Evolutionary conservation across 2,329 filamentous ascomycete species (phyloP), one percentile per base, ranked within the genome.

Genomic region (Mycosphaerella arachidis): DNA sequence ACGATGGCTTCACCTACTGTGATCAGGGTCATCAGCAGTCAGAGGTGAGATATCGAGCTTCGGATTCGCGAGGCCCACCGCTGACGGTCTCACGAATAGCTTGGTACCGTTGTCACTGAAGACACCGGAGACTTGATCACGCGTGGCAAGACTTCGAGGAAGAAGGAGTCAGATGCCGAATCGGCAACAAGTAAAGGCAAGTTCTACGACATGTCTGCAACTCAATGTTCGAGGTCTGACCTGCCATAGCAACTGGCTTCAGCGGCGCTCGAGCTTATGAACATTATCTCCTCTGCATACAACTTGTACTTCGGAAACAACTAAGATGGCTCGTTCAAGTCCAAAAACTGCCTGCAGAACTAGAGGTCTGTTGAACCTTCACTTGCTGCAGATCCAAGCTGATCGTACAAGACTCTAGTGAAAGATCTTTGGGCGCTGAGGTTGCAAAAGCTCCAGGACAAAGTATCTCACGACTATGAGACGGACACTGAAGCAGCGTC

Each of bases 371-470:
- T 43, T 13, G 20, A 61, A 50, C 12, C 48, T 24, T 52, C 10
- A 33, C 3, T 13, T 9, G 7, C 37, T 45, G 55, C 13, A 53
- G 35, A 53, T 24, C 45, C 51, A 52, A 53, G 5, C 48, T 51
- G 37, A 30, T 18, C 9, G 16, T 31, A 18, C 50, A 51, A 70
- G 65, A 64, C 51, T 51, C 59, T 96, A 9, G 86, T 95, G 5
- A 85, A 86, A 60, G 92, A 96, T 71, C 82, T 99, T 13, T 99
- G 94, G 93, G 82, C 87, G 55, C 77, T 97, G 54, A 84, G 91
- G 55, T 78, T 92, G 40, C 80, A 84, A 53, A 81, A 79, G 51
- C 77, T 90, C 35, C 62, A 79, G 72, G 59, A 75, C 77, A 56
- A 75, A 71, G 68, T 69, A 29, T 61, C 62, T 5, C 67, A 79